These are phyloP conservation scores for Sicyos baderoa DNA, from an alignment of 306 rosid species.

Conservation along the genomic window DNA sequence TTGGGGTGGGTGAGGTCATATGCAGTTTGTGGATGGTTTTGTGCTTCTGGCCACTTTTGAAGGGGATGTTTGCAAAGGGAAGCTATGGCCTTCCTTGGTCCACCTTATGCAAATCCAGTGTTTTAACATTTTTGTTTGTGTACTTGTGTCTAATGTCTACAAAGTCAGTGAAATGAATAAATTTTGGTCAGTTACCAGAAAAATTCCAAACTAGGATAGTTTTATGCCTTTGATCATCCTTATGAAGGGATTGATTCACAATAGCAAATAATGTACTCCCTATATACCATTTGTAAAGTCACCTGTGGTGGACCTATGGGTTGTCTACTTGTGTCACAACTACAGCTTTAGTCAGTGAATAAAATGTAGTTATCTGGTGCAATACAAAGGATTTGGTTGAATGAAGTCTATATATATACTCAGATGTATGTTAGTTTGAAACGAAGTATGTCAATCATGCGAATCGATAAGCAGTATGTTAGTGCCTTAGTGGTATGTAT, in stretches of 20 bases:
- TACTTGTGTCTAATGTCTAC: conserved; percentile 21
- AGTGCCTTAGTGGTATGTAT: not conserved
- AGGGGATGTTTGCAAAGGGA: conserved; percentile 48
- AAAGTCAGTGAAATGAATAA: not conserved
- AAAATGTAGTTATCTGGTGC: not conserved
- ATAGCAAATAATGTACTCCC: not conserved
- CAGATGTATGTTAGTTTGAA: not conserved
- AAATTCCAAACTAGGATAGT: not conserved
- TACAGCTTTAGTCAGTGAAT: not conserved
- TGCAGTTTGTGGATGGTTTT: conserved; percentile 36
- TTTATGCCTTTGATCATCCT: not conserved
- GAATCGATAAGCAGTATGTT: not conserved
- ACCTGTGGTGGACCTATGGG: not conserved
- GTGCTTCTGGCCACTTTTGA: conserved; percentile 47
- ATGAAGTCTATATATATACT: not conserved
- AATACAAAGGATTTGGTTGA: not conserved
- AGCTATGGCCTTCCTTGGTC: conserved; percentile 49
- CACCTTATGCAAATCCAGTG: conserved; percentile 33
- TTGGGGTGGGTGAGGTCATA: conserved; percentile 22
- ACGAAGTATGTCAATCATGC: no score
- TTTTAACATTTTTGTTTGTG: conserved; percentile 35
- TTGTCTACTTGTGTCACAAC: not conserved
- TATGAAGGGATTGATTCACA: not conserved
- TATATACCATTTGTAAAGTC: not conserved
- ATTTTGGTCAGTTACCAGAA: not conserved